phyloP scores from a whole-genome alignment of 352 stramenopile species.

The Phytophthora tentaculata region DNA sequence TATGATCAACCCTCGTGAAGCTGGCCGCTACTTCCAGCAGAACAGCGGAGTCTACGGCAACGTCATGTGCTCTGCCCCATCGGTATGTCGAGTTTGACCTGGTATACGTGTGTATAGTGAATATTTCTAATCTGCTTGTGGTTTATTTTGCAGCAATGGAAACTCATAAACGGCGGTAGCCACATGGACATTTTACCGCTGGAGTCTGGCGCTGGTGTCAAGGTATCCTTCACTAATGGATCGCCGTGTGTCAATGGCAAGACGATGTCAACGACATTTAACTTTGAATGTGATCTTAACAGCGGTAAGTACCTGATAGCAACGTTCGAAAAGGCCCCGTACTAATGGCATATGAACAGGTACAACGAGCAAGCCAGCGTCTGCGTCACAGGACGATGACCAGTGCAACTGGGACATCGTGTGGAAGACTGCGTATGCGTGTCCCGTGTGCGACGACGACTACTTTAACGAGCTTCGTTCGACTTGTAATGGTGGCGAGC shows the following conservation, averaged over 20 bases:
- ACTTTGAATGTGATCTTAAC: slow-evolving; percentile 76
- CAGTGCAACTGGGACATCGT: slow-evolving; percentile 64
- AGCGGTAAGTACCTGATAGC: slow-evolving; percentile 49
- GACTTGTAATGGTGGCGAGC: slow-evolving; percentile 59
- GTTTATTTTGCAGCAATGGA: slow-evolving; percentile 64
- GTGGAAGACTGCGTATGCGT: slow-evolving; percentile 76
- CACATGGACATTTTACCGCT: slow-evolving; percentile 66
- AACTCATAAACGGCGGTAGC: slow-evolving; percentile 62
- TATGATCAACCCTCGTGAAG: slow-evolving; percentile 67
- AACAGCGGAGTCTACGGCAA: slow-evolving; percentile 70
- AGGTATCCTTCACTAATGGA: slow-evolving; percentile 59
- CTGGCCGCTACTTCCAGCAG: slow-evolving; percentile 70
- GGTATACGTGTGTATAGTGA: not conserved
- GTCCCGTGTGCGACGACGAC: slow-evolving; percentile 63
- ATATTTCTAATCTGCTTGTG: no score
- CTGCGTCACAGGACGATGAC: slow-evolving; percentile 46
- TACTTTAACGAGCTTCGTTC: slow-evolving; percentile 75
- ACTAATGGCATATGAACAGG: slow-evolving; percentile 32
- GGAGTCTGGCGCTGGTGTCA: slow-evolving; percentile 62
- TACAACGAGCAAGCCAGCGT: slow-evolving; percentile 49
- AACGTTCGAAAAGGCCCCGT: no score
- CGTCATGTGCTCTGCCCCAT: slow-evolving; percentile 73
- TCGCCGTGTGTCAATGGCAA: slow-evolving; percentile 57
- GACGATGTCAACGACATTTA: slow-evolving; percentile 55
- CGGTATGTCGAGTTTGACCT: slow-evolving; percentile 40